Evolutionary conservation across 208 protist species (phyloP), one percentile per base, ranked within the genome.

Genomic region (Jaenimonas drosophilae): DNA sequence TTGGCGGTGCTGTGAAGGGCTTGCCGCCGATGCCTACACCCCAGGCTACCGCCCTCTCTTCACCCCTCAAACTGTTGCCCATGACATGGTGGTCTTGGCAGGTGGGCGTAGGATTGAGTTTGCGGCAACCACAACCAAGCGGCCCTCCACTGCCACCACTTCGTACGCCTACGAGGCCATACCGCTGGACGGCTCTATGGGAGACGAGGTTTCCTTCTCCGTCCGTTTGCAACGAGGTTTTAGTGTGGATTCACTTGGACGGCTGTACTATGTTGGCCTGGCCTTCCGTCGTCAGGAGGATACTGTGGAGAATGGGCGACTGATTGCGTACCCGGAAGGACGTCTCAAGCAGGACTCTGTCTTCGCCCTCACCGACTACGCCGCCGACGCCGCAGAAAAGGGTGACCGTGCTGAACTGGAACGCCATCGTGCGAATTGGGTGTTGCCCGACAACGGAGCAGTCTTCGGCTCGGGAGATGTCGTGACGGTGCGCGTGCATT

Each of bases 401-500:
- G 49, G 20, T 7, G 43, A 43, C 29, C 42, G 59, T 24, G 48
- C 55, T 27, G 78, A 76, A 49, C 60, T 93, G 45, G 57, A 49
- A 12, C 60, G 58, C 24, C 49, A 84, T 34, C 54, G 70, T 30
- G 54, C 67, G 29, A 47, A 88, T 41, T 94, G 83, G 73, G 55
- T 91, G 29, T 72, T 69, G 26, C 37, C 54, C n/a, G 72, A 76
- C 19, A 63, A 76, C 11, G 49, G 46, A 31, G 75, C 87, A 41
- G 64, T 94, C 45, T 94, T 85, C 56, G 80, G 80, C 27, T 86
- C 75, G 23, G 85, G 75, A 27, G 85, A 94, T 50, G 66, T 90
- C 17, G 76, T 94, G 43, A 94, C 85, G 26, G 73, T 87, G 14
- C 65, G 62, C 5, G 65, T 94, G 25, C 47, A 87, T 42, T 71